These are phyloP conservation scores for Bolboschoenoplectus hybrid DNA, from an alignment of 202 grass and related monocot species.

Conservation along the genomic window DNA sequence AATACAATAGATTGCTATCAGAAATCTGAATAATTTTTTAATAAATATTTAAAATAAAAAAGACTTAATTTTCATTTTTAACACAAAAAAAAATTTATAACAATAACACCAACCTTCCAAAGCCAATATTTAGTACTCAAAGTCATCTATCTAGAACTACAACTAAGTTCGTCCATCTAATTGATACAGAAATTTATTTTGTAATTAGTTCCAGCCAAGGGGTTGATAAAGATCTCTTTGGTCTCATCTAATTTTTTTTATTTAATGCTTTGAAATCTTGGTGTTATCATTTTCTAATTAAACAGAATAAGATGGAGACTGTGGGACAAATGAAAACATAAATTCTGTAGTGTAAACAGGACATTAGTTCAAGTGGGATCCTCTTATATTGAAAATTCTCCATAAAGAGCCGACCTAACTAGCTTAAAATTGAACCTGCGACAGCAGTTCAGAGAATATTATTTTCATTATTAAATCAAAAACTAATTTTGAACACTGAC, in stretches of 20 bases:
- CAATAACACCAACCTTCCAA: too few species aligned
- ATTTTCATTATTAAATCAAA: too few species aligned
- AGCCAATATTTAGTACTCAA: background rate
- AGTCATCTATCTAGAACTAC: background rate
- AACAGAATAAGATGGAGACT: constrained; percentile 15
- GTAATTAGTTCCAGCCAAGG: constrained; percentile 1
- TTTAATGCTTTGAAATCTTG: background rate
- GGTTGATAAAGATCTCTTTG: background rate
- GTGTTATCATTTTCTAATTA: background rate
- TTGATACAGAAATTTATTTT: background rate
- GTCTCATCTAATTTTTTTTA: background rate
- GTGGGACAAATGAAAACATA: background rate
- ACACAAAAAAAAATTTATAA: too few species aligned
- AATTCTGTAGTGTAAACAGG: background rate
- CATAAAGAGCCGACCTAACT: constrained; percentile 22
- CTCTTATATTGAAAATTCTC: constrained; percentile 15
- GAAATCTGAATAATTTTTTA: too few species aligned
- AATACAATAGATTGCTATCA: too few species aligned
- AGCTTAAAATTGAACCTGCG: background rate
- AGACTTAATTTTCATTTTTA: too few species aligned
- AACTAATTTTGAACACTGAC: too few species aligned
- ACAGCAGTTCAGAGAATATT: too few species aligned
- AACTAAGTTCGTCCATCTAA: background rate
- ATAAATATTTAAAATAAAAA: too few species aligned
- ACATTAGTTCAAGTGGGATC: constrained; percentile 17